Conservation (phyloP, 1,139 yeast genomes). For the Blastobotrys capitulatus region DNA sequence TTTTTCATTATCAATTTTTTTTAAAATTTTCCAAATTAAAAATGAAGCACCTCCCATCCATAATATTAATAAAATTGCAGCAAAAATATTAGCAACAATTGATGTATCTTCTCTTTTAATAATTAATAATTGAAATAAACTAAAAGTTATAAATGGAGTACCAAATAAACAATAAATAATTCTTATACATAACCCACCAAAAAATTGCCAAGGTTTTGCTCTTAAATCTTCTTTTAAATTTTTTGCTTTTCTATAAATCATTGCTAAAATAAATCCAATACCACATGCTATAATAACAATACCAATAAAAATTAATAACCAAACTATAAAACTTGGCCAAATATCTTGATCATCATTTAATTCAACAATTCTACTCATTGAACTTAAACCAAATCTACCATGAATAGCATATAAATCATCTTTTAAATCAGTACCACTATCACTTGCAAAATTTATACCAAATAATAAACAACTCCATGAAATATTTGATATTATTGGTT, state of each 20-base stretch:
- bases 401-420: conserved; percentile 25
- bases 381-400: conserved; percentile 27
- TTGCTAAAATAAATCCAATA: conserved; percentile 13
- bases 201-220: conserved; percentile 16
- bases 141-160: conserved; percentile 30
- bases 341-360: conserved; percentile 26
- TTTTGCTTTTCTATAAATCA: conserved; percentile 17
- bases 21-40: conserved; percentile 19
- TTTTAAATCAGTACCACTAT: conserved; percentile 13
- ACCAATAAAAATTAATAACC: conserved; percentile 25
- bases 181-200: conserved; percentile 28
- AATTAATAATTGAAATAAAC: conserved; percentile 31
- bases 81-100: conserved; percentile 28
- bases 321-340: conserved; percentile 34
- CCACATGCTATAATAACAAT: conserved; percentile 14
- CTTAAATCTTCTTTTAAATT: conserved; percentile 15
- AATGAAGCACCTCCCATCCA: conserved; percentile 26
- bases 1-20: conserved; percentile 14
- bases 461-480: conserved; percentile 38
- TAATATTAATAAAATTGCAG: conserved; percentile 25
- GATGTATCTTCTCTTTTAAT: conserved; percentile 18
- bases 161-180: conserved; percentile 26
- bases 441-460: conserved; percentile 21
- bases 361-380: conserved; percentile 26
- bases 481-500: conserved; percentile 43